These are phyloP conservation scores for Spergularia azorica DNA, from an alignment of 179 eudicot species.

Conservation along the genomic window DNA sequence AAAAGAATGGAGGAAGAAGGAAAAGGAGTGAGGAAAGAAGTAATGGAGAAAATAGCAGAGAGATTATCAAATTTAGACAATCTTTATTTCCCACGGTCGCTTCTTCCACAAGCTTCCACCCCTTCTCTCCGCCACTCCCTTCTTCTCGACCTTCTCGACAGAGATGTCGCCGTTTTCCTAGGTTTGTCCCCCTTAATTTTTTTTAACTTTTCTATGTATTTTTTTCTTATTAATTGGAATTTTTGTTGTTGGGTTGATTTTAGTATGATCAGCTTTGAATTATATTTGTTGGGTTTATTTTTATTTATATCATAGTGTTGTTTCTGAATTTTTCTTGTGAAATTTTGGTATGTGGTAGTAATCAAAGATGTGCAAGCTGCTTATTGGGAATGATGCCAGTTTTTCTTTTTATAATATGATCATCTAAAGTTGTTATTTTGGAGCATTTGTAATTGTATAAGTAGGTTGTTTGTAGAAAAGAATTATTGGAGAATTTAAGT, in stretches of 20 bases:
- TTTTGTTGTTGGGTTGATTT: background rate
- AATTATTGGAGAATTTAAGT: too few species aligned
- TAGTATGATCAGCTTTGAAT: background rate
- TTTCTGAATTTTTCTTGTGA: background rate
- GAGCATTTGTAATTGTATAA: too few species aligned
- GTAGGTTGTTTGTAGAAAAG: too few species aligned
- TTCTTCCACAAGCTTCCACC: slow-evolving; percentile 48
- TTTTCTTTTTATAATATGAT: too few species aligned
- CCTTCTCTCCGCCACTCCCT: slow-evolving; percentile 72
- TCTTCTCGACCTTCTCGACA: slow-evolving; percentile 74
- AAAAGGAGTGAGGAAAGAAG: slow-evolving; percentile 35
- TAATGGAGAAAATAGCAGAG: slow-evolving; percentile 57
- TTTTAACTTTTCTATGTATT: background rate
- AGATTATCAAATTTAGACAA: slow-evolving; percentile 68
- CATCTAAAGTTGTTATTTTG: too few species aligned
- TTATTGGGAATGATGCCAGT: too few species aligned
- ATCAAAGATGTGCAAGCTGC: too few species aligned
- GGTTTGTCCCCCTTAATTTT: slow-evolving; percentile 44
- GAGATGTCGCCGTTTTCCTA: slow-evolving; percentile 78
- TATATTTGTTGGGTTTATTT: background rate
- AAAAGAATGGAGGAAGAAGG: background rate
- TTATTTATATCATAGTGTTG: background rate
- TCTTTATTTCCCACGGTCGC: slow-evolving; percentile 80
- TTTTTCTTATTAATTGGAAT: background rate
- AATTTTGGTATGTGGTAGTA: background rate